Conservation (phyloP, 257 asterid species). For the Primulina tabacum region DNA sequence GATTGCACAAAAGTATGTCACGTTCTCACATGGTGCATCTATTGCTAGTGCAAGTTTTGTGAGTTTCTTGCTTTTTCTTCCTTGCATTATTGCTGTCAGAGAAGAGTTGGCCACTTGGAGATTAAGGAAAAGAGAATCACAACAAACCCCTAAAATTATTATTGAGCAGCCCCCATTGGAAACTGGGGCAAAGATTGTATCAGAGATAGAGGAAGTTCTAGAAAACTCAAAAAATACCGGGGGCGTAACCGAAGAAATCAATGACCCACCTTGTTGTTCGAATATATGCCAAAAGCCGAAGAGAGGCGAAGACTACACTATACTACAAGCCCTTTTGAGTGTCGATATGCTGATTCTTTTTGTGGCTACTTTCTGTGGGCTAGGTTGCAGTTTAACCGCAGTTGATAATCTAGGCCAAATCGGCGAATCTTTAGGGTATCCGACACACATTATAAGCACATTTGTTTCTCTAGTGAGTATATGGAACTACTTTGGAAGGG, state of each 20-base stretch:
- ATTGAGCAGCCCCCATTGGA: slow-evolving; percentile 20
- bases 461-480: slow-evolving; percentile 41
- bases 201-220: slow-evolving; percentile 10
- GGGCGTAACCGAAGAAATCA: neutral
- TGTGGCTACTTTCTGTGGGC: slow-evolving; percentile 34
- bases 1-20: slow-evolving; percentile 29
- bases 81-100: slow-evolving; percentile 29
- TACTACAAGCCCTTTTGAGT: slow-evolving; percentile 38
- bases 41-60: slow-evolving; percentile 28
- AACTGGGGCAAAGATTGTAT: neutral
- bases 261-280: slow-evolving; percentile 9
- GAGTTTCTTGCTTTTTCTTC: slow-evolving; percentile 33
- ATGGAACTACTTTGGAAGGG: slow-evolving; percentile 39
- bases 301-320: slow-evolving; percentile 38
- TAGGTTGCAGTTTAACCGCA: slow-evolving; percentile 38
- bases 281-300: slow-evolving; percentile 29
- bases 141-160: neutral
- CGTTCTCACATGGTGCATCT: slow-evolving; percentile 28
- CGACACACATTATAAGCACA: slow-evolving; percentile 27
- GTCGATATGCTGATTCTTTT: slow-evolving; percentile 33
- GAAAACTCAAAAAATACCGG: neutral
- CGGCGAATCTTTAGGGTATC: slow-evolving; percentile 36
- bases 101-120: slow-evolving; percentile 34
- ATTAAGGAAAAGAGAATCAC: slow-evolving; percentile 14
- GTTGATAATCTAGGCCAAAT: slow-evolving; percentile 39